Evolutionary conservation across 805 yeast species (phyloP).

Genomic region (Monosporozyma aerobia): DNA sequence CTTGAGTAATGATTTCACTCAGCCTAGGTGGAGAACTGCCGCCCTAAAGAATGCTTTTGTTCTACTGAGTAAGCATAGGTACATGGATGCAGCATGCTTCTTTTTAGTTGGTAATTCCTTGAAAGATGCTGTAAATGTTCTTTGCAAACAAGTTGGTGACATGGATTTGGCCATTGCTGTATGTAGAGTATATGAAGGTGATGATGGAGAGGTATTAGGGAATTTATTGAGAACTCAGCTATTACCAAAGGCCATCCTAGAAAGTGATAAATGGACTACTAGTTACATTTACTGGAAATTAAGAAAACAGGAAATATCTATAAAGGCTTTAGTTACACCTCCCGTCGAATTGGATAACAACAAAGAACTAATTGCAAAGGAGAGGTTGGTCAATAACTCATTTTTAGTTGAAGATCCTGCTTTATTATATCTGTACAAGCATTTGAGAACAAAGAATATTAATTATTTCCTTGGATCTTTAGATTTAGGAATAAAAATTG

Average conservation of each 20-base stretch:
- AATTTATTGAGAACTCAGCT: slow-evolving; percentile 41
- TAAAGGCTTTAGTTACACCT: slow-evolving; percentile 55
- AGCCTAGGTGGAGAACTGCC: slow-evolving; percentile 75
- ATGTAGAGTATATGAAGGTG: slow-evolving; percentile 66
- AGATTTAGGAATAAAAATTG: slow-evolving; percentile 36
- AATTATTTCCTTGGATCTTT: slow-evolving; percentile 43
- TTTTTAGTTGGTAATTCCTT: slow-evolving; percentile 70
- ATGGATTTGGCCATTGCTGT: slow-evolving; percentile 69
- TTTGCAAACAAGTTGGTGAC: slow-evolving; percentile 60
- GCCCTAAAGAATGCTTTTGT: slow-evolving; percentile 92
- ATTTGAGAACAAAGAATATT: slow-evolving; percentile 45
- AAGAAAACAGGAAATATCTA: slow-evolving; percentile 39
- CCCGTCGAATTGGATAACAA: slow-evolving; percentile 35
- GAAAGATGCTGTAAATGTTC: slow-evolving; percentile 67
- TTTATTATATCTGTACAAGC: slow-evolving; percentile 53
- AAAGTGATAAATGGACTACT: slow-evolving; percentile 72
- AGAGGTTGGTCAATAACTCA: slow-evolving; percentile 31
- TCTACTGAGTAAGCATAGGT: slow-evolving; percentile 78
- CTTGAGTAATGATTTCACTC: slow-evolving; percentile 63
- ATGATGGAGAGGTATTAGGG: slow-evolving; percentile 44
- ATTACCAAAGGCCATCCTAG: slow-evolving; percentile 46
- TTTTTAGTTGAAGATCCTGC: slow-evolving; percentile 77
- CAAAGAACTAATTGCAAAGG: slow-evolving; percentile 21
- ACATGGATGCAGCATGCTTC: slow-evolving; percentile 79
- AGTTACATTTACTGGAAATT: slow-evolving; percentile 75